Evolutionary conservation across 345 rosid species (phyloP).

Genomic region (Salix purpurea): DNA sequence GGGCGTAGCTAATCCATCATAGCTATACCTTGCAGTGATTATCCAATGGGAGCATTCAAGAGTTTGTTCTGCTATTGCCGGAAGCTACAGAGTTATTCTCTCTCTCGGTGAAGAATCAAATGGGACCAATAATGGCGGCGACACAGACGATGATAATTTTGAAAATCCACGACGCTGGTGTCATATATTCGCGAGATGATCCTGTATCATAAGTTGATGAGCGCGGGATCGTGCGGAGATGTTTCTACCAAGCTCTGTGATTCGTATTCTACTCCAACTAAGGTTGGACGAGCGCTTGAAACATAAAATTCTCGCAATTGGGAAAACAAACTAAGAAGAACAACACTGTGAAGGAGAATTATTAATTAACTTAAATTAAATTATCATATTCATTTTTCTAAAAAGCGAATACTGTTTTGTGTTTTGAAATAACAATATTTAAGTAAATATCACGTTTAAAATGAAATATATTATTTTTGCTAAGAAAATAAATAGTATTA

Average conservation of each 20-base stretch:
- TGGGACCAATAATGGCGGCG: constrained; percentile 5
- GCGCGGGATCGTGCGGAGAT: constrained; percentile 48
- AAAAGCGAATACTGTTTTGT: no score
- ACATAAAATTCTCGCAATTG: no score
- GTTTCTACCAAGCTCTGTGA: constrained; percentile 67
- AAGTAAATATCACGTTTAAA: no score
- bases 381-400: no score
- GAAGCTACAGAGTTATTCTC: constrained; percentile 12
- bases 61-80: constrained; percentile 18
- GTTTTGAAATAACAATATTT: no score
- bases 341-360: no score
- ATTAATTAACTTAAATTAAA: no score
- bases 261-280: constrained; percentile 57
- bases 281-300: neutral
- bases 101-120: constrained; percentile 20
- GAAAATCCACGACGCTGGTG: constrained; percentile 15
- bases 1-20: no score
- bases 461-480: no score
- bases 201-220: constrained; percentile 48
- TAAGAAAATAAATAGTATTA: no score
- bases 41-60: neutral
- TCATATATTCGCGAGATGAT: constrained; percentile 20
- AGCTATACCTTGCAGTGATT: no score
- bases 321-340: no score
- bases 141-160: constrained; percentile 17